These are phyloP conservation scores for Phytophthora ramorum DNA, from an alignment of 352 stramenopile species.

Conservation along the genomic window DNA sequence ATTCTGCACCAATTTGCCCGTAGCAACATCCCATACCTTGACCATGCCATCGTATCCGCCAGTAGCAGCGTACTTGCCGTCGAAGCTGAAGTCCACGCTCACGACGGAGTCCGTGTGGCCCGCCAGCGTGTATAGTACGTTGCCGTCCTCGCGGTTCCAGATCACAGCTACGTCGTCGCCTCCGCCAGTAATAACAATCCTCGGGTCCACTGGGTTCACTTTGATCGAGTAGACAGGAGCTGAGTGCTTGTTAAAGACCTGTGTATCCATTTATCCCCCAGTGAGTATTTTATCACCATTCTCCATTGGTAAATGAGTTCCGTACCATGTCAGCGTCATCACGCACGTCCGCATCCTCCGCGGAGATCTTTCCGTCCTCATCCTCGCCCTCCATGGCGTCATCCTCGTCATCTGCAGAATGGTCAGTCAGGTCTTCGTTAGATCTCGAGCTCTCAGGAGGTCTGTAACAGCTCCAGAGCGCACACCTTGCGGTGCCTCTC, in stretches of 20 bases:
- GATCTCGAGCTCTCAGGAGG: neutral
- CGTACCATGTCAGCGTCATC: conserved; percentile 78
- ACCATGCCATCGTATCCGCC: conserved; percentile 88
- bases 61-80: conserved; percentile 88
- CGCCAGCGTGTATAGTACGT: conserved; percentile 76
- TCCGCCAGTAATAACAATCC: conserved; percentile 84
- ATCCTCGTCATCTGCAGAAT: conserved; percentile 60
- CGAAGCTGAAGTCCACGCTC: conserved; percentile 86
- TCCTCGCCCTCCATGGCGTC: conserved; percentile 73
- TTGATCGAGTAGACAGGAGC: conserved; percentile 85
- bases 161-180: conserved; percentile 88
- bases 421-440: conserved; percentile 1
- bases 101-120: conserved; percentile 89
- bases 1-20: conserved; percentile 79
- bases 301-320: neutral
- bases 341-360: conserved; percentile 71
- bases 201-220: conserved; percentile 81
- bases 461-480: neutral
- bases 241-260: conserved; percentile 84
- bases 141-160: conserved; percentile 87
- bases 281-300: neutral
- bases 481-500: conserved; percentile 76
- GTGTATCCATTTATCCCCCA: conserved; percentile 5
- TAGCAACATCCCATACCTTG: conserved; percentile 90
- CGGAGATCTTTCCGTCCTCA: conserved; percentile 67